Evolutionary conservation across 805 yeast genomes (phyloP), one percentile per base, ranked within the genome.

Genomic region (Schizosaccharomyces lindneri): DNA sequence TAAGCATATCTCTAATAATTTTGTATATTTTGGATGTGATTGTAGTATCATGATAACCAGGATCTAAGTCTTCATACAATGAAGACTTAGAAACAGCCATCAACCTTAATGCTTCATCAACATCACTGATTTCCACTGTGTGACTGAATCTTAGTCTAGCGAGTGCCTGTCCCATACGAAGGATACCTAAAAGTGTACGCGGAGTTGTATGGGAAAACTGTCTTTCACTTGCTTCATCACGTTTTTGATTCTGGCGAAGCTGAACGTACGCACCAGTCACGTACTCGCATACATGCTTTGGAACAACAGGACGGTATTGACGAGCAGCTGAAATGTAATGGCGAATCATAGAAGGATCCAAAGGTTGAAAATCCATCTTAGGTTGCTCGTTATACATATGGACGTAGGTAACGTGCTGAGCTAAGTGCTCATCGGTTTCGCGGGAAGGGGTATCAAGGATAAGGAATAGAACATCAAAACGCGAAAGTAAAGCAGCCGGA

Each of bases 361-460:
- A 74, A 17, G 96, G 95, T 64, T 79, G 82, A 65, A 82, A 79
- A 57, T 77, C 84, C 76, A 79, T 75, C 51, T 78, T 81, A 4
- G 99, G 98, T 68, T 90, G 96, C 62, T 75, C 78, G 73, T 83
- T 85, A 73, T 85, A 85, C 89, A 87, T 88, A 73, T 93, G 99
- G 55, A 93, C 99, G 69, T 80, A 88, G 13, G 98, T 83, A 65
- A 93, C 97, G 72, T 93, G 98, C 67, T 79, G 82, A 0, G 98
- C 98, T 68, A 93, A 77, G 70, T 81, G 79, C 70, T 84, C 87
- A 73, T 93, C 98, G 55, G 75, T 74, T 64, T 87, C 94, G 66
- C 83, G 77, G 24, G 79, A 75, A 55, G 97, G 95, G 65, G 79
- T 79, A 74, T 93, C 98, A 65, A 93, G 78, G 65, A 93, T 79